Evolutionary conservation across 176 grass and related monocot genomes (phyloP).

Genomic region (Oryza meyeriana): DNA sequence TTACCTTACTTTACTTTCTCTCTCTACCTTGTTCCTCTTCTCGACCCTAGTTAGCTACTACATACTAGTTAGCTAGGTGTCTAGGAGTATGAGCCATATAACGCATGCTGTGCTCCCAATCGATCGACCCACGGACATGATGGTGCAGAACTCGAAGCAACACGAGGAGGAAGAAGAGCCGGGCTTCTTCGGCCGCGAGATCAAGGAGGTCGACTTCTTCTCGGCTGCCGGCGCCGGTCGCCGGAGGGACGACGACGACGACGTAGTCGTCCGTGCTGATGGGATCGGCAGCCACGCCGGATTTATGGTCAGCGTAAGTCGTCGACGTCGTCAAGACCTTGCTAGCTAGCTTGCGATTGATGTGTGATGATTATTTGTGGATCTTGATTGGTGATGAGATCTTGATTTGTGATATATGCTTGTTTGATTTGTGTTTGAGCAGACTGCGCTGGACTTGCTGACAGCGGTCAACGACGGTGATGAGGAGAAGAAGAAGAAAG

Average conservation of each 20-base stretch:
- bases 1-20: background rate
- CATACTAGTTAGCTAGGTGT: background rate
- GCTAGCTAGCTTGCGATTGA: background rate
- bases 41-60: background rate
- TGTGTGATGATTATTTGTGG: background rate
- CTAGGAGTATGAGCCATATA: background rate
- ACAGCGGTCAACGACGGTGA: slow-evolving; percentile 16
- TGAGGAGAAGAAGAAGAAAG: background rate
- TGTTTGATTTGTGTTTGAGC: background rate
- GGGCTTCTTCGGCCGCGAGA: background rate
- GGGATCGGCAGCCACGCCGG: background rate
- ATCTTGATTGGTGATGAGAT: slow-evolving; percentile 6
- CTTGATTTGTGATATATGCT: background rate
- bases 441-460: slow-evolving; percentile 43
- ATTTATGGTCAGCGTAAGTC: slow-evolving; percentile 44
- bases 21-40: background rate
- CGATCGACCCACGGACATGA: slow-evolving; percentile 1
- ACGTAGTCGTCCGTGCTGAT: background rate
- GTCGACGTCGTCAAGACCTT: background rate
- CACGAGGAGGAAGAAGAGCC: background rate
- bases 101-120: background rate
- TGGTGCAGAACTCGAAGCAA: background rate
- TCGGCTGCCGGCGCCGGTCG: background rate
- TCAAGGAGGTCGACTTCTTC: slow-evolving; percentile 57
- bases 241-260: background rate